phyloP scores from a whole-genome alignment of 768 basidiomycete genomes.

The Mycena albidolilacea region DNA sequence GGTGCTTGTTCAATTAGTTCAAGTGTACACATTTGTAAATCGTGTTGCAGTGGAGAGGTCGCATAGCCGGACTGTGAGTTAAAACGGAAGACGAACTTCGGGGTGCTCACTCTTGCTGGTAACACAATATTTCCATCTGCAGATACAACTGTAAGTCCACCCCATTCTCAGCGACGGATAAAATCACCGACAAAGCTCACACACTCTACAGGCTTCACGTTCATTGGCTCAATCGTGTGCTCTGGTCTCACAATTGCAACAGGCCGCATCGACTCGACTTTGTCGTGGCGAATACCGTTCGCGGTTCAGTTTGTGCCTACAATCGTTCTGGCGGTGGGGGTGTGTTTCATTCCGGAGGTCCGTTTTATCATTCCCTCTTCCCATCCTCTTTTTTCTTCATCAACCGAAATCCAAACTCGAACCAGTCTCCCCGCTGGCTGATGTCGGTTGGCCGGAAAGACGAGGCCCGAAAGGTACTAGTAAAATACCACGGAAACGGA shows the following conservation, averaged over 20 bases:
- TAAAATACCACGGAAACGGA: conserved; percentile 68
- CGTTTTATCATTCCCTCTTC: too few relatives aligned
- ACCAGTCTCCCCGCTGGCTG: conserved; percentile 68
- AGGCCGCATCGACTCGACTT: conserved; percentile 50
- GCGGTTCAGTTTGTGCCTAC: conserved; percentile 67
- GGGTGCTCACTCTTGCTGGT: too few relatives aligned
- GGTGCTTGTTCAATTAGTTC: conserved; percentile 40
- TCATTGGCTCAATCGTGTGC: conserved; percentile 54
- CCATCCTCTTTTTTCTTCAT: background rate
- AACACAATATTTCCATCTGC: background rate
- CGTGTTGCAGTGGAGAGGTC: conserved; percentile 59
- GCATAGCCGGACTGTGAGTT: conserved; percentile 64
- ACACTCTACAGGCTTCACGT: conserved; percentile 54
- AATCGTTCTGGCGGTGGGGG: conserved; percentile 51
- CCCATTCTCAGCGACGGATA: background rate
- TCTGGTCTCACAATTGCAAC: conserved; percentile 60
- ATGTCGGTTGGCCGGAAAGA: conserved; percentile 64
- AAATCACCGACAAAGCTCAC: background rate
- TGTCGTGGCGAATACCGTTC: conserved; percentile 65
- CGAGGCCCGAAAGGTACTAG: conserved; percentile 63
- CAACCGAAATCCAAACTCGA: background rate
- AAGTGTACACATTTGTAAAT: background rate
- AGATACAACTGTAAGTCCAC: conserved; percentile 54
- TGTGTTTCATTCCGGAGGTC: conserved; percentile 58
- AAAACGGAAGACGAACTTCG: background rate